Evolutionary conservation across 1,284 basidiomycete species (phyloP), one percentile per base, ranked within the genome.

Genomic region (Earliella scabrosa): DNA sequence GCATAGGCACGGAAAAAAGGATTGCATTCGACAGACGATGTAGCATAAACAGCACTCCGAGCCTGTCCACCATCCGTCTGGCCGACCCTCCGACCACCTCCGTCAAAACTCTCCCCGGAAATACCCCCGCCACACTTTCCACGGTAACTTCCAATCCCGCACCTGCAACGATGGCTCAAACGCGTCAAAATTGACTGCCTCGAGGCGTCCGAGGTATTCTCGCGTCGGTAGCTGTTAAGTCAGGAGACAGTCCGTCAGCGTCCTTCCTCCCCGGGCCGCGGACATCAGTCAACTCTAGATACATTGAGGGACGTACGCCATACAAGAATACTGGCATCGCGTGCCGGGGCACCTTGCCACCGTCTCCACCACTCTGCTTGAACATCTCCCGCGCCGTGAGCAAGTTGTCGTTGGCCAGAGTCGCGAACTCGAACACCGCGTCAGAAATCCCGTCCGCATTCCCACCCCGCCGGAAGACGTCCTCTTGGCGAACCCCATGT

Each of bases 361-460:
- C 48, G 4, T 50, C 58, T 27, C 29, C 83, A 31, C 75, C 82
- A 58, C 77, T 80, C 45, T 84, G 79, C 63, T 85, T 83, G 67
- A 96, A 82, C 80, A 90, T 87, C 51, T 86, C 82, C 40, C 92
- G 82, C 2, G 94, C 93, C 2, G 93, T 95, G 63, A 89, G 80
- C 60, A 98, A 72, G 73, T 98, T 90, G 74, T 97, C 94, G 75
- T 97, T 95, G 36, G 94, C 95, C 18, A 92, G 75, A 10, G 90
- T 93, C 16, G 95, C 95, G 69, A 97, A 88, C 67, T 95, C 91
- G 69, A 88, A 97, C 32, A 93, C 88, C 0, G 93, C 94, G 56
- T 91, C 84, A 36, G 83, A 82, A 27, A 90, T 75, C 7, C 83
- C 87, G 44, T 78, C 71, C 41, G 90, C 91, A 18, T 78, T 71